These are phyloP conservation scores for Pestalotiopsis sp. DNA, from an alignment of 2,329 filamentous ascomycete species.

Conservation along the genomic window DNA sequence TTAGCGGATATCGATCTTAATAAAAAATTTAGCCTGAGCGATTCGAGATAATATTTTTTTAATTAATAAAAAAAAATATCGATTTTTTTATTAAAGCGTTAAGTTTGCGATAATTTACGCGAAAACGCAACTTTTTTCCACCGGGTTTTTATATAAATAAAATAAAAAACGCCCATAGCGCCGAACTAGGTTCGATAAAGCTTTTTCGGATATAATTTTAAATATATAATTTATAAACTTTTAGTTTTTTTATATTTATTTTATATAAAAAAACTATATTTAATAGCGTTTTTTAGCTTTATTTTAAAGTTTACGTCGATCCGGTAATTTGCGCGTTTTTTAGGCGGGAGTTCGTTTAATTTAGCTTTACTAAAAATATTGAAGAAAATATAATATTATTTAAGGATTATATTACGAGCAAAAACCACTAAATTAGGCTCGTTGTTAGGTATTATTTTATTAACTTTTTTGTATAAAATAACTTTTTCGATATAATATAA, in stretches of 20 bases:
- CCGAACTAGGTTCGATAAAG: conserved; percentile 5
- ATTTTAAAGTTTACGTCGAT: neutral
- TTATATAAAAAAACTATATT: neutral
- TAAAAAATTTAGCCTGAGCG: conserved; percentile 15
- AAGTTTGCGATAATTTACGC: conserved; percentile 14
- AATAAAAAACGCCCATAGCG: neutral
- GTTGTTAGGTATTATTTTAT: neutral
- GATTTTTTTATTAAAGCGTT: conserved; percentile 4
- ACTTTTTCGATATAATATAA: neutral
- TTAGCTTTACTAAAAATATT: neutral
- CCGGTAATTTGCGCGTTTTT: neutral
- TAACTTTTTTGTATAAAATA: neutral
- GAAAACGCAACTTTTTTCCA: conserved; percentile 2
- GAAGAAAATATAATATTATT: conserved; percentile 2
- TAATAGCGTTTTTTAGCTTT: conserved; percentile 6
- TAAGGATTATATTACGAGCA: neutral
- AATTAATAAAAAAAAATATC: conserved; percentile 14
- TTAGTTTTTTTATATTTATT: neutral
- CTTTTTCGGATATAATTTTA: conserved; percentile 6
- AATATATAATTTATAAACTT: conserved; percentile 11
- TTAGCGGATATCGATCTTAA: conserved; percentile 14
- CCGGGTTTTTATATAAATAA: conserved; percentile 9
- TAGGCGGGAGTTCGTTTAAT: neutral
- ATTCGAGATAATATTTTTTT: conserved; percentile 10
- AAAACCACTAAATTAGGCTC: neutral